phyloP scores from a whole-genome alignment of 148 eudicot genomes.

The Drosera capensis region DNA sequence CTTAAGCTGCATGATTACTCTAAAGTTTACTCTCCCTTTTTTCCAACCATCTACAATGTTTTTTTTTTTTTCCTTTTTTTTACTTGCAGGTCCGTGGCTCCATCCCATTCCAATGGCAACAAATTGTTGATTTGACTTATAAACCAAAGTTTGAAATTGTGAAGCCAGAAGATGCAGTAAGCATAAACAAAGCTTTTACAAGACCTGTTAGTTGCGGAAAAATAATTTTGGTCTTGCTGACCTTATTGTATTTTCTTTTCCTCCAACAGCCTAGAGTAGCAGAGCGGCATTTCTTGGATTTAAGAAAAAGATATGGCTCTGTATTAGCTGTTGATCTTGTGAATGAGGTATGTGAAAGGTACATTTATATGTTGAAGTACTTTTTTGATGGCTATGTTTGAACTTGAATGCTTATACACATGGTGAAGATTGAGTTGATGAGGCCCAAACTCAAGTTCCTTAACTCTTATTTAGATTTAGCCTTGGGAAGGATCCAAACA shows the following conservation, averaged over 20 bases:
- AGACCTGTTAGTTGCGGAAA: too few relatives aligned
- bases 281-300: conserved; percentile 80
- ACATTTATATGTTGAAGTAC: background rate
- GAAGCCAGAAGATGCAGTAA: conserved; percentile 71
- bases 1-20: too few relatives aligned
- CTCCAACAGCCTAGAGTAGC: conserved; percentile 61
- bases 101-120: conserved; percentile 93
- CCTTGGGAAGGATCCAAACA: too few relatives aligned
- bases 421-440: too few relatives aligned
- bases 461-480: too few relatives aligned
- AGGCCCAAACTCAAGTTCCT: too few relatives aligned
- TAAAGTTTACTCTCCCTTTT: too few relatives aligned
- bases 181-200: conserved; percentile 13
- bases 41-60: too few relatives aligned
- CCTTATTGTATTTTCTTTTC: conserved; percentile 8
- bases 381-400: background rate
- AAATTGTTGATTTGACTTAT: conserved; percentile 88
- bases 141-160: conserved; percentile 86
- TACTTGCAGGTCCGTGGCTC: conserved; percentile 82
- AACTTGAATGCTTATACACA: too few relatives aligned
- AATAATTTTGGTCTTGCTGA: background rate
- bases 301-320: conserved; percentile 86
- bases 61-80: too few relatives aligned
- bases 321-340: conserved; percentile 83
- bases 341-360: conserved; percentile 79